A percentile compares a stretch with the other conserved stretches of the same genome.
These are phyloP conservation scores for Fulvia fulva DNA, from an alignment of 2,329 filamentous ascomycete species.

Conservation along the genomic window DNA sequence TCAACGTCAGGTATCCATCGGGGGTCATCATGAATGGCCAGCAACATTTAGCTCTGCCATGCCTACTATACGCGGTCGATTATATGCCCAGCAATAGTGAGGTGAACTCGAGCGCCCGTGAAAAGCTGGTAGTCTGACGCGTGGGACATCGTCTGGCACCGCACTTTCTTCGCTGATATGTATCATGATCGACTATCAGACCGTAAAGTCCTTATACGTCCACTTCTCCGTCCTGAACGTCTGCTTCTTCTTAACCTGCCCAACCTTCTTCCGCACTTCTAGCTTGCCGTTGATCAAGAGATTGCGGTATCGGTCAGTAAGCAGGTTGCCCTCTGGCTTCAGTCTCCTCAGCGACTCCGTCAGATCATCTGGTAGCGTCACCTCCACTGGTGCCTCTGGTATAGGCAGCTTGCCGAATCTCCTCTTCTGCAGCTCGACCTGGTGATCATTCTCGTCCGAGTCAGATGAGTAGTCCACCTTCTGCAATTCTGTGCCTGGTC, in stretches of 20 bases:
- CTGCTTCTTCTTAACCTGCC: conserved; percentile 78
- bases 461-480: conserved; percentile 15
- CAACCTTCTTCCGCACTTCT: conserved; percentile 73
- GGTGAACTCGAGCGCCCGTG: too few species aligned
- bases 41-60: too few species aligned
- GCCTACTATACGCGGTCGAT: too few species aligned
- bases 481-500: conserved; percentile 10
- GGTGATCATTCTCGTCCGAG: conserved; percentile 34
- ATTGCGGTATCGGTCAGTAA: conserved; percentile 88
- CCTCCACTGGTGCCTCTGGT: conserved; percentile 60
- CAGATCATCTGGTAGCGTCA: conserved; percentile 49
- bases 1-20: too few species aligned
- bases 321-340: conserved; percentile 91
- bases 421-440: conserved; percentile 58
- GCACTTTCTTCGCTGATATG: too few species aligned
- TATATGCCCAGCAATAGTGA: too few species aligned
- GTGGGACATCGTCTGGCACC: too few species aligned
- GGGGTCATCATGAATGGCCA: too few species aligned
- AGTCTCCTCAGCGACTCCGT: conserved; percentile 48
- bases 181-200: too few species aligned
- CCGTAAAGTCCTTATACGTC: conserved; percentile 82
- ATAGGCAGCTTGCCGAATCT: conserved; percentile 69
- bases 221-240: conserved; percentile 89
- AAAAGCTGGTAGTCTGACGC: too few species aligned
- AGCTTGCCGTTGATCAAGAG: conserved; percentile 85